These are phyloP conservation scores for Stenogyne calaminthoides DNA, from an alignment of 305 asterid species.

Conservation along the genomic window DNA sequence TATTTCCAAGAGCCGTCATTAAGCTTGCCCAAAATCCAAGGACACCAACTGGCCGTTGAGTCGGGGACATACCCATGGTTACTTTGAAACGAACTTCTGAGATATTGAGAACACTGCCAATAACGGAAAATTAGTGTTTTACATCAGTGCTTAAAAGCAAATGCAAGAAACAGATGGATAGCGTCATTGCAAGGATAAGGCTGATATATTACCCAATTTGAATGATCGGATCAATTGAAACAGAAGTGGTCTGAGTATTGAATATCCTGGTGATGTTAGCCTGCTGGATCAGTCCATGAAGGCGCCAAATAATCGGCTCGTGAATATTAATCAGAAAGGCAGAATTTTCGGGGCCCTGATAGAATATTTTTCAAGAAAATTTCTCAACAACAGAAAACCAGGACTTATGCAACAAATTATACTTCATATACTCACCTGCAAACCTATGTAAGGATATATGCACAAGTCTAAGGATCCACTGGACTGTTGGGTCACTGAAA, in stretches of 20 bases:
- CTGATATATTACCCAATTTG: slow-evolving; percentile 73
- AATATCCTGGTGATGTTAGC: slow-evolving; percentile 67
- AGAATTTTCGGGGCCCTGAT: slow-evolving; percentile 93
- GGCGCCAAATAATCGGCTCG: slow-evolving; percentile 98
- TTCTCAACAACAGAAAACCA: slow-evolving; percentile 32
- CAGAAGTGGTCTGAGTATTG: slow-evolving; percentile 71
- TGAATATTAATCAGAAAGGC: slow-evolving; percentile 92
- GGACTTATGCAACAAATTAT: slow-evolving; percentile 29
- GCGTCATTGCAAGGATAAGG: slow-evolving; percentile 25
- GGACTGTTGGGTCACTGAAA: slow-evolving; percentile 93
- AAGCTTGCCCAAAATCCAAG: slow-evolving; percentile 99
- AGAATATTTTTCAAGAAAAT: slow-evolving; percentile 24
- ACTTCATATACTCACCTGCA: slow-evolving; percentile 67
- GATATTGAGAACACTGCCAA: slow-evolving; percentile 87
- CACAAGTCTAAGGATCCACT: slow-evolving; percentile 91
- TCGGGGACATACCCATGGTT: slow-evolving; percentile 99
- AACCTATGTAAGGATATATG: slow-evolving; percentile 93
- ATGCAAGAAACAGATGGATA: slow-evolving; percentile 26
- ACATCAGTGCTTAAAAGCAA: slow-evolving; percentile 27
- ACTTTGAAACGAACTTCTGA: slow-evolving; percentile 96
- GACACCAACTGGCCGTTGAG: slow-evolving; percentile 99
- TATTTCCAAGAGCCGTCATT: slow-evolving; percentile 99
- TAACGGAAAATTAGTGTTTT: slow-evolving; percentile 26
- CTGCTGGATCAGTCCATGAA: slow-evolving; percentile 92
- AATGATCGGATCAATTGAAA: slow-evolving; percentile 94